A percentile compares a stretch with the other conserved stretches of the same genome.
Conservation (phyloP, 23 red algal genomes). For the Cyanidioschyzon merolae region DNA sequence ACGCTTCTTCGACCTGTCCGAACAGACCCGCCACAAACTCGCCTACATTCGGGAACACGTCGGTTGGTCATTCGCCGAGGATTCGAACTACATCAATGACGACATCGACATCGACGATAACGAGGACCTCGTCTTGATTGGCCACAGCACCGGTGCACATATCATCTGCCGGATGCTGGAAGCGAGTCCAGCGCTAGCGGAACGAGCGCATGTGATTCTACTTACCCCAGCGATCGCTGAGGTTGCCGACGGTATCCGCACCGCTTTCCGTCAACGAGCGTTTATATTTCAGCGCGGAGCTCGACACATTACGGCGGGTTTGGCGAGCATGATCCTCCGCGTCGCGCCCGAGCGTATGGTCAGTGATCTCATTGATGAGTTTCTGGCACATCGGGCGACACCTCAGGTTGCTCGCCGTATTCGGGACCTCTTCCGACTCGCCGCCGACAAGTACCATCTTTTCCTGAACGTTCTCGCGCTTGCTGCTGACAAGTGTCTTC, state of each 20-base stretch:
- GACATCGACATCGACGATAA: not conserved
- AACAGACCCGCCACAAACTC: constrained; percentile 31
- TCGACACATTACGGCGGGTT: not conserved
- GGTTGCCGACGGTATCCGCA: not conserved
- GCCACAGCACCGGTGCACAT: constrained; percentile 13
- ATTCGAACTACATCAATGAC: not conserved
- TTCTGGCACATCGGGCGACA: constrained; percentile 7
- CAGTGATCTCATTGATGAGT: not conserved
- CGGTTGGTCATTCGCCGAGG: not conserved
- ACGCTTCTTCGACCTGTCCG: constrained; percentile 27
- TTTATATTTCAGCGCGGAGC: constrained; percentile 8
- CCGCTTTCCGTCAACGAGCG: not conserved
- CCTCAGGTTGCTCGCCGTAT: not conserved
- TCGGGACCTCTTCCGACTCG: constrained; percentile 3
- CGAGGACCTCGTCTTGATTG: not conserved
- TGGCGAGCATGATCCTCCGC: not conserved
- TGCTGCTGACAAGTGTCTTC: constrained; percentile 8
- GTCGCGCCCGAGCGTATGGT: not conserved
- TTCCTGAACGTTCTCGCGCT: constrained; percentile 7
- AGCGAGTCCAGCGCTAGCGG: not conserved
- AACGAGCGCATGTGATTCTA: constrained; percentile 12
- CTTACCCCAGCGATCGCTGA: constrained; percentile 8
- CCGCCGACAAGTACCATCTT: constrained; percentile 15
- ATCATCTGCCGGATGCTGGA: constrained; percentile 13
- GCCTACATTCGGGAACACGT: constrained; percentile 31